phyloP scores from a whole-genome alignment of 2,329 filamentous ascomycete genomes.

The Trichoderma simmonsii region DNA sequence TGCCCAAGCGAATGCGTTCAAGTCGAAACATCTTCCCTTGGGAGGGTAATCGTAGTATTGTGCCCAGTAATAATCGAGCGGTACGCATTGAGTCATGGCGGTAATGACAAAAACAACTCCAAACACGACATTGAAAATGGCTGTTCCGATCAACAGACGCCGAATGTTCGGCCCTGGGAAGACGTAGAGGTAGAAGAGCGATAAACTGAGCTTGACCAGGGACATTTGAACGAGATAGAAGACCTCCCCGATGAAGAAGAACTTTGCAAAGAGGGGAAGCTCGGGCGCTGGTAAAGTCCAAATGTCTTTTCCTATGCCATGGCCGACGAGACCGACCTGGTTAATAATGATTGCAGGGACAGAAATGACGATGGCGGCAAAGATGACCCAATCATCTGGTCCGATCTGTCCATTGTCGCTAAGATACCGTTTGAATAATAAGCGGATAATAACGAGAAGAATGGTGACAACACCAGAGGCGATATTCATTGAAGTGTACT shows the following conservation, averaged over 20 bases:
- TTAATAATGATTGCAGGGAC: slow-evolving; percentile 26
- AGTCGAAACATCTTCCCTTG: slow-evolving; percentile 40
- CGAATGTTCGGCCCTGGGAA: slow-evolving; percentile 34
- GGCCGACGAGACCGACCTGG: slow-evolving; percentile 24
- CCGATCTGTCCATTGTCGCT: slow-evolving; percentile 31
- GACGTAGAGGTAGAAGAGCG: slow-evolving; percentile 43
- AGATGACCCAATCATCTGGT: slow-evolving; percentile 31
- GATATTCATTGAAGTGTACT: slow-evolving; percentile 17
- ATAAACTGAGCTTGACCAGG: slow-evolving; percentile 40
- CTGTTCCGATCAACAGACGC: slow-evolving; percentile 32
- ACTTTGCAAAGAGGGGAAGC: slow-evolving; percentile 27
- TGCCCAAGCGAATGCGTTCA: slow-evolving; percentile 40
- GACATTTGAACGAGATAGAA: slow-evolving; percentile 39
- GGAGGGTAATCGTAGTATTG: slow-evolving; percentile 39
- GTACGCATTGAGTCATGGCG: slow-evolving; percentile 38
- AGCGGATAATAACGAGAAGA: slow-evolving; percentile 20
- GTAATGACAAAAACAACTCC: slow-evolving; percentile 33
- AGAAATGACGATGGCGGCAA: slow-evolving; percentile 23
- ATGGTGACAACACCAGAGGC: slow-evolving; percentile 23
- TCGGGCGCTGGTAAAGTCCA: slow-evolving; percentile 31
- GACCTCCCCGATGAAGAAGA: slow-evolving; percentile 34
- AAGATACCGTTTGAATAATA: slow-evolving; percentile 26
- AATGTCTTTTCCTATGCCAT: slow-evolving; percentile 33
- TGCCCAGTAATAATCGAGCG: slow-evolving; percentile 41
- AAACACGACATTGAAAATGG: slow-evolving; percentile 31